phyloP scores from a whole-genome alignment of 345 rosid genomes.

The Eucalyptus regnans region DNA sequence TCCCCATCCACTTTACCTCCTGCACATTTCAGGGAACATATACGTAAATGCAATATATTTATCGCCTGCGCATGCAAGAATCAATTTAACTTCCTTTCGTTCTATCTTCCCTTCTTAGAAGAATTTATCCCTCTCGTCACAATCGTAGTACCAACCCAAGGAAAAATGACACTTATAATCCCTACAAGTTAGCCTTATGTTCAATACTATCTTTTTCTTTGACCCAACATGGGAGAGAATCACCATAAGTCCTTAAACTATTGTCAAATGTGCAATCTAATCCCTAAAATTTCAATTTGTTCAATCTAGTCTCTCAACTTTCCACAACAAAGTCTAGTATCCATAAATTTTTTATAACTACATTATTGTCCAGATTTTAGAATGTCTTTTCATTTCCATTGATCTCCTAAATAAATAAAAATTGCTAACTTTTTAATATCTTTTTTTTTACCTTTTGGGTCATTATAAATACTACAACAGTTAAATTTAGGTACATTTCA shows the following conservation, averaged over 20 bases:
- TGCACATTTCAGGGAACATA: neutral
- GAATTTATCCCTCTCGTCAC: neutral
- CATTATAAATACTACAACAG: neutral
- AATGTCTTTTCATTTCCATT: neutral
- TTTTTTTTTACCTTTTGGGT: neutral
- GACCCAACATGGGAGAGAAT: neutral
- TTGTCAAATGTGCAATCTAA: neutral
- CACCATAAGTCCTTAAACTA: neutral
- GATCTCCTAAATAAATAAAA: neutral
- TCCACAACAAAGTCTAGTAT: neutral
- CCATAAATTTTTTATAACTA: neutral
- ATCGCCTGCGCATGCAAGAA: neutral
- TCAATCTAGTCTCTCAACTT: neutral
- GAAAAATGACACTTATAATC: neutral
- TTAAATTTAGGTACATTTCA: neutral
- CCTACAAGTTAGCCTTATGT: neutral
- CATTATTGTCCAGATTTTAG: neutral
- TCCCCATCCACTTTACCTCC: constrained; percentile 12
- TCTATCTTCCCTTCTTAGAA: neutral
- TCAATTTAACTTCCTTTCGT: neutral
- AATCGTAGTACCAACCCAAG: neutral
- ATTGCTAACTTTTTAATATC: neutral
- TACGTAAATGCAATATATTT: neutral
- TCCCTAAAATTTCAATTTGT: neutral
- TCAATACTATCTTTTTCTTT: neutral